These are phyloP conservation scores for Luzula sylvatica DNA, from an alignment of 176 grass and related monocot genomes.

Conservation along the genomic window DNA sequence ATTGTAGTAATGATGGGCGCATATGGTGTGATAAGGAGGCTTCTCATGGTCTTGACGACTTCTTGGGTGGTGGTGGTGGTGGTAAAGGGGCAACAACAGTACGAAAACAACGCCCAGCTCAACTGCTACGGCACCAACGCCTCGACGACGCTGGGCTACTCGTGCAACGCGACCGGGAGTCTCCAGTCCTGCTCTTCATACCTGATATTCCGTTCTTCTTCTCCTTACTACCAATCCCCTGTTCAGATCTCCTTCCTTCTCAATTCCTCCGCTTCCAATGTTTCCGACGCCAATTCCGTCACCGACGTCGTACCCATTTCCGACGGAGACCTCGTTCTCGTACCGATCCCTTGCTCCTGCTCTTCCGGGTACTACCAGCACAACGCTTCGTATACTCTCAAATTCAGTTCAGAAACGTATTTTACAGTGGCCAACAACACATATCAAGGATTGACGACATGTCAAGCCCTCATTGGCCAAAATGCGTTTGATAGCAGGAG, in stretches of 20 bases:
- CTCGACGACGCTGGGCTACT: conserved; percentile 63
- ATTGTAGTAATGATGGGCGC: too few relatives aligned
- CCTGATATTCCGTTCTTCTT: conserved; percentile 37
- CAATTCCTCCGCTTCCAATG: not conserved
- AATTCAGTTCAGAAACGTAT: conserved; percentile 28
- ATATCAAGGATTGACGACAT: conserved; percentile 71
- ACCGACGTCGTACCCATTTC: conserved; percentile 15
- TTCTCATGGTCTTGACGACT: too few relatives aligned
- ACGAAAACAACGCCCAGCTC: conserved; percentile 36
- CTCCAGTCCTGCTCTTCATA: conserved; percentile 27
- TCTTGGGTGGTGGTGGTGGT: too few relatives aligned
- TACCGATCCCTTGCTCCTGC: conserved; percentile 52
- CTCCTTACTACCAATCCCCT: conserved; percentile 23
- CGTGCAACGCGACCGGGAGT: conserved; percentile 35
- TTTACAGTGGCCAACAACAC: conserved; percentile 59
- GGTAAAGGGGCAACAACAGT: conserved; percentile 43
- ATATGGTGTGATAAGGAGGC: too few relatives aligned
- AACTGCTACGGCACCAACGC: conserved; percentile 30
- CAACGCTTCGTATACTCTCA: conserved; percentile 43
- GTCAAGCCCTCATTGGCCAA: conserved; percentile 77
- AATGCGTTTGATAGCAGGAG: conserved; percentile 28
- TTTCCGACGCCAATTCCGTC: conserved; percentile 23
- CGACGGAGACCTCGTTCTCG: conserved; percentile 30
- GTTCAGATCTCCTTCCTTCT: conserved; percentile 46
- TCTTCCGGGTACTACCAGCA: conserved; percentile 52